Conservation (phyloP, 2,329 filamentous ascomycete species). For the Zasmidium cellare region DNA sequence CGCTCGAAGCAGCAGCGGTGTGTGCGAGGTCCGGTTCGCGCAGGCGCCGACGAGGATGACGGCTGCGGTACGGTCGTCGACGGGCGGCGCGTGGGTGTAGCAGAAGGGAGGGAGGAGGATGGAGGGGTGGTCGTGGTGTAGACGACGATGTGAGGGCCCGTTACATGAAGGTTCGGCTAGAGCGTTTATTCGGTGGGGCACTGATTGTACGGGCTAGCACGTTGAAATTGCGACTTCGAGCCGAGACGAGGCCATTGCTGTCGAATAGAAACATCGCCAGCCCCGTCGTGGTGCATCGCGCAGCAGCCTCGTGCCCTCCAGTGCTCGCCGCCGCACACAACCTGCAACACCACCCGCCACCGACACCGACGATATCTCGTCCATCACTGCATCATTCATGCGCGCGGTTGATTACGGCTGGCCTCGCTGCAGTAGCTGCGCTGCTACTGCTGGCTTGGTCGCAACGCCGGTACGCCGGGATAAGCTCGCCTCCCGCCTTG, state of each 20-base stretch:
- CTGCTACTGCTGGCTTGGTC: not conserved
- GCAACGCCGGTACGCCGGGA: constrained; percentile 1
- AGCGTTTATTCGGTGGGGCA: no score
- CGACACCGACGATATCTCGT: not conserved
- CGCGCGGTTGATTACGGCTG: not conserved
- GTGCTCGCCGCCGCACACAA: not conserved
- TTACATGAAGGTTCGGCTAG: no score
- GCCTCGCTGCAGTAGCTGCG: not conserved
- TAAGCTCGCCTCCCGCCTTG: not conserved
- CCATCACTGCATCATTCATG: not conserved
- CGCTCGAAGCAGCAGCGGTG: not conserved
- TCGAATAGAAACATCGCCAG: not conserved
- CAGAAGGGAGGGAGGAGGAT: no score
- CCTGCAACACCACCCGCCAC: not conserved
- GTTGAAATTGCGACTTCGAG: not conserved
- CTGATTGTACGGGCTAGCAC: no score
- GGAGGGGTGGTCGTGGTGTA: no score
- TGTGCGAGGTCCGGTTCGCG: not conserved
- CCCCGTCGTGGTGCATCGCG: not conserved
- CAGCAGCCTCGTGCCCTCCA: not conserved
- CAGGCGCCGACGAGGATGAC: not conserved
- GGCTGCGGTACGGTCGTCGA: not conserved
- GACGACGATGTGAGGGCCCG: no score
- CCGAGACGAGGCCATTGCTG: not conserved
- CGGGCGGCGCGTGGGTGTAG: no score